Conservation (phyloP, 2,329 filamentous ascomycete species). For the Aspergillus hiratsukae region DNA sequence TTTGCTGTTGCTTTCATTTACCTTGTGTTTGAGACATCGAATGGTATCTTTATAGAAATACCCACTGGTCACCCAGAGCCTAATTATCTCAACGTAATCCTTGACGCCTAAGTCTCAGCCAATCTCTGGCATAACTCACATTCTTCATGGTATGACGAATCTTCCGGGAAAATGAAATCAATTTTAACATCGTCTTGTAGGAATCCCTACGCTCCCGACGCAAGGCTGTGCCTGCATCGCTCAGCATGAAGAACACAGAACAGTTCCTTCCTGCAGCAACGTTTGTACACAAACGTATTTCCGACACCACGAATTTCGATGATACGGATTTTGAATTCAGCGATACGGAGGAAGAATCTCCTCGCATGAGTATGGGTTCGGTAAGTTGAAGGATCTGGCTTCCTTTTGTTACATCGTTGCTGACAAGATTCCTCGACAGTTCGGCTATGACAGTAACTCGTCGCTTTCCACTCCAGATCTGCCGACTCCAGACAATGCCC, state of each 20-base stretch:
- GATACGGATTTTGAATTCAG: constrained; percentile 34
- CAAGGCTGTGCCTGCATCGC: constrained; percentile 13
- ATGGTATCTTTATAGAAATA: background rate
- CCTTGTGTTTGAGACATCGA: background rate
- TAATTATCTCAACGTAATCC: background rate
- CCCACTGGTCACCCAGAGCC: background rate
- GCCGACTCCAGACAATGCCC: constrained; percentile 67
- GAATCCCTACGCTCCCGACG: constrained; percentile 14
- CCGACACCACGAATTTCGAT: constrained; percentile 32
- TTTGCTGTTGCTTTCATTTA: background rate
- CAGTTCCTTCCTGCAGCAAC: constrained; percentile 11
- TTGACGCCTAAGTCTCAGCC: background rate
- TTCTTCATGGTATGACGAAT: constrained; percentile 3
- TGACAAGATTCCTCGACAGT: constrained; percentile 9
- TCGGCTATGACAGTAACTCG: constrained; percentile 64
- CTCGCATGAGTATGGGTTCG: constrained; percentile 50
- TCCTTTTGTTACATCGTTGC: background rate
- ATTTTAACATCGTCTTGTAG: constrained; percentile 1
- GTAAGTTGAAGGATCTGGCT: constrained; percentile 12
- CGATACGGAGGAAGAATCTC: constrained; percentile 46
- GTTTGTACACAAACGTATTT: constrained; percentile 22
- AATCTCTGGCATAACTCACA: background rate
- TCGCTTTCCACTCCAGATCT: constrained; percentile 83
- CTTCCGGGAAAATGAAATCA: background rate
- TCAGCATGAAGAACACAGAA: constrained; percentile 12